Evolutionary conservation across 1,139 yeast genomes (phyloP).

Genomic region (Lizanozyma gosingica): DNA sequence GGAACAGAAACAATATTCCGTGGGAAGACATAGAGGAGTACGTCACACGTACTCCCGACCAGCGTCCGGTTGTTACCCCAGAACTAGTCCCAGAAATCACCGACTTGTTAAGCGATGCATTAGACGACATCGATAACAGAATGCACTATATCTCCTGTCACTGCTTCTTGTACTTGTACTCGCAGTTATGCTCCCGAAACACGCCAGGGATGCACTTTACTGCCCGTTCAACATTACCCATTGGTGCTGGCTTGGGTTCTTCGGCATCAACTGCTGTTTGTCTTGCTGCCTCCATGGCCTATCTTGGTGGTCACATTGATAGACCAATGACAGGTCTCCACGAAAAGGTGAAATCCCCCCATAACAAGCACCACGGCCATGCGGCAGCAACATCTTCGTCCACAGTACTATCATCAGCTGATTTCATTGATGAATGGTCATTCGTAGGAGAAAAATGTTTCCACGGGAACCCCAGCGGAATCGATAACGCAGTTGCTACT

Average conservation of each 20-base stretch:
- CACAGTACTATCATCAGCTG: slow-evolving; percentile 35
- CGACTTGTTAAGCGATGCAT: slow-evolving; percentile 33
- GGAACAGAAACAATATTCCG: slow-evolving; percentile 57
- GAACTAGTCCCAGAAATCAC: slow-evolving; percentile 57
- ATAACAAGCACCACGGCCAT: slow-evolving; percentile 1
- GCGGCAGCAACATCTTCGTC: no score
- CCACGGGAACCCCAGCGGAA: slow-evolving; percentile 96
- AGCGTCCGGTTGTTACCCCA: slow-evolving; percentile 36
- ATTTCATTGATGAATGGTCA: slow-evolving; percentile 77
- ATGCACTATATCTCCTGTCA: slow-evolving; percentile 77
- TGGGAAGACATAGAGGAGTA: slow-evolving; percentile 28
- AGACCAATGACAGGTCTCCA: slow-evolving; percentile 19
- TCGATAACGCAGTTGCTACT: slow-evolving; percentile 93
- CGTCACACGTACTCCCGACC: slow-evolving; percentile 9
- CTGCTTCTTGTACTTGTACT: slow-evolving; percentile 73
- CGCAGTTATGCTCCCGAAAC: slow-evolving; percentile 42
- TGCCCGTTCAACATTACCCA: slow-evolving; percentile 79
- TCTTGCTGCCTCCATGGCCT: slow-evolving; percentile 64
- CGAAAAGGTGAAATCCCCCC: slow-evolving; percentile 20
- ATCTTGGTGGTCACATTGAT: slow-evolving; percentile 47
- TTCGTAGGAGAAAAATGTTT: slow-evolving; percentile 90
- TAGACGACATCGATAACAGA: slow-evolving; percentile 39
- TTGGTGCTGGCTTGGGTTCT: slow-evolving; percentile 96
- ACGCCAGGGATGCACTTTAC: slow-evolving; percentile 49
- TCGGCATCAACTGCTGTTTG: slow-evolving; percentile 89